Evolutionary conservation across 1,139 yeast species (phyloP).

Genomic region (Hansenula sp.): DNA sequence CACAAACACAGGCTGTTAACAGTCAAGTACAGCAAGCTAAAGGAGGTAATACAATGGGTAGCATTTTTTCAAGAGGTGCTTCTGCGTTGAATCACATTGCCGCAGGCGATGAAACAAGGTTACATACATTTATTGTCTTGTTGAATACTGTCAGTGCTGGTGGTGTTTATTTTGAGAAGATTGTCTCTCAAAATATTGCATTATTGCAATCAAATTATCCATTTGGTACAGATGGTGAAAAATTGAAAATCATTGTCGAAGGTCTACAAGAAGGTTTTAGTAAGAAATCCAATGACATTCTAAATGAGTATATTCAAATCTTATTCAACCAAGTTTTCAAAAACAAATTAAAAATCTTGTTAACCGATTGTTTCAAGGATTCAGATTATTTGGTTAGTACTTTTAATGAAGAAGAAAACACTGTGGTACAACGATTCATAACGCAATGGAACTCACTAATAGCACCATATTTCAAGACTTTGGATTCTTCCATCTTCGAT

Average conservation of each 20-base stretch:
- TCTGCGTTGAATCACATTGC: slow-evolving; percentile 24
- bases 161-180: slow-evolving; percentile 47
- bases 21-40: slow-evolving; percentile 11
- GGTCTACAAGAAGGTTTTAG: slow-evolving; percentile 29
- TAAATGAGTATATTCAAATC: slow-evolving; percentile 50
- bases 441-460: slow-evolving; percentile 63
- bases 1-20: slow-evolving; percentile 4
- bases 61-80: slow-evolving; percentile 26
- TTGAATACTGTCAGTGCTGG: slow-evolving; percentile 62
- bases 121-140: slow-evolving; percentile 49
- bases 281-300: slow-evolving; percentile 39
- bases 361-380: slow-evolving; percentile 54
- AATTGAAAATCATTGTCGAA: slow-evolving; percentile 37
- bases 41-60: slow-evolving; percentile 16
- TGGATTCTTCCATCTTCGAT: slow-evolving; percentile 48
- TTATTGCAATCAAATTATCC: slow-evolving; percentile 44
- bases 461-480: slow-evolving; percentile 57
- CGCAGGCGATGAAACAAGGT: slow-evolving; percentile 33
- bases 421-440: slow-evolving; percentile 42
- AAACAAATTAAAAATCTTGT: slow-evolving; percentile 41
- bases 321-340: slow-evolving; percentile 59
- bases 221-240: slow-evolving; percentile 49
- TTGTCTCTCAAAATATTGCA: slow-evolving; percentile 36
- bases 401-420: slow-evolving; percentile 32
- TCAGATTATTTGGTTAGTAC: slow-evolving; percentile 39